These are phyloP conservation scores for Orychophragmus violaceus DNA, from an alignment of 345 rosid genomes.

Conservation along the genomic window DNA sequence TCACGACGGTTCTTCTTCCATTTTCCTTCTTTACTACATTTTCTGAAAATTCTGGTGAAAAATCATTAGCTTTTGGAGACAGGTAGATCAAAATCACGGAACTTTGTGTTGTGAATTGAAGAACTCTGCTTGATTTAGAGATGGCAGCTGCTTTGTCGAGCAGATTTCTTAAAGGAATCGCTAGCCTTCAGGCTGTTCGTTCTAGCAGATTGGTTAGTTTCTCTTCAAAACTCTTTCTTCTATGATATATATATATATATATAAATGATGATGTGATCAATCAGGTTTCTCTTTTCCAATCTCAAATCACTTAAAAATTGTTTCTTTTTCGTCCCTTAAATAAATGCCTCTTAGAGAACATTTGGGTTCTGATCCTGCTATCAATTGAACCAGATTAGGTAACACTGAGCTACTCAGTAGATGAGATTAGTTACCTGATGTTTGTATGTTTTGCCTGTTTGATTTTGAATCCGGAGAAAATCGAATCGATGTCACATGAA, in stretches of 20 bases:
- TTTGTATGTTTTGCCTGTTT: not conserved
- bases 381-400: not conserved
- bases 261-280: not conserved
- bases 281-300: not conserved
- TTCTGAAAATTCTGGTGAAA: not conserved
- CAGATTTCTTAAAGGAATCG: constrained; percentile 42
- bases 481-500: not conserved
- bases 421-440: not conserved
- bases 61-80: not conserved
- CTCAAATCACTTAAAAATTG: not conserved
- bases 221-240: not conserved
- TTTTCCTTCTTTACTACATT: not conserved
- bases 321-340: not conserved
- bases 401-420: not conserved
- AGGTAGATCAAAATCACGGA: not conserved
- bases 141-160: constrained; percentile 68
- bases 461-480: not conserved
- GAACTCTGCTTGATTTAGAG: not conserved
- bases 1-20: not conserved
- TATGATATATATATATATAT: no score
- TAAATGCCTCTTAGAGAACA: not conserved
- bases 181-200: constrained; percentile 36
- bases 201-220: constrained; percentile 48
- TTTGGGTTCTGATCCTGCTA: not conserved
- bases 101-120: not conserved